Evolutionary conservation across 2,329 filamentous ascomycete genomes (phyloP), one percentile per base, ranked within the genome.

Genomic region (Diaporthe sp.): DNA sequence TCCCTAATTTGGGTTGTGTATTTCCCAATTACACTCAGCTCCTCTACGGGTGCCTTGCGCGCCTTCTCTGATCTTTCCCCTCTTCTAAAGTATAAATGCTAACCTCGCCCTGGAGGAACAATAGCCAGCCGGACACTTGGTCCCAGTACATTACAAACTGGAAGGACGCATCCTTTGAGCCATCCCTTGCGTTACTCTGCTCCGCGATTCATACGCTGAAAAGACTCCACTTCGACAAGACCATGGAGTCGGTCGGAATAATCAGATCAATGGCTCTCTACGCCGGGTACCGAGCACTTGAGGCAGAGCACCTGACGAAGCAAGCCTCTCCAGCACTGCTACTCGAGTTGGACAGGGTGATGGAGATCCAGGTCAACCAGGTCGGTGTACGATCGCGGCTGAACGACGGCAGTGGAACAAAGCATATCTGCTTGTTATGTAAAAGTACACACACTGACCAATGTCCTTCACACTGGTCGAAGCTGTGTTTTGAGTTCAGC

Each of bases 261-360:
- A 51, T 67, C 22, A 67, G 62, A 25, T 67, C 62, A 49, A 37
- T 67, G 62, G 62, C 44, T 3, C 62, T 67, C 44, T 67, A 67
- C 22, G 62, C 62, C 7, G 62, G 62, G 12, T 67, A 37, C 22
- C 46, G 62, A 37, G 62, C 62, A n/a, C 62, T 51, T 17, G 62
- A 67, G 12, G 44, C 62, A 49, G 62, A 51, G 9, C 62, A 67
- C 19, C 12, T 51, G 44, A 51, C 44, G 12, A n/a, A 51, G 22
- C 31, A 51, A 22, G 62, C 62, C 22, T 51, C 44, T 3, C 25
- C 62, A 67, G 46, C 19, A 25, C 62, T 67, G 19, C 9, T 67
- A 1, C 19, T 37, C 19, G 62, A 67, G 19, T 22, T 67, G 28
- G 62, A 67, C 31, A 49, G 46, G 22, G 62, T 67, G 44, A 51